These are phyloP conservation scores for Microbotryum violaceum DNA, from an alignment of 1,284 basidiomycete genomes.

Conservation along the genomic window DNA sequence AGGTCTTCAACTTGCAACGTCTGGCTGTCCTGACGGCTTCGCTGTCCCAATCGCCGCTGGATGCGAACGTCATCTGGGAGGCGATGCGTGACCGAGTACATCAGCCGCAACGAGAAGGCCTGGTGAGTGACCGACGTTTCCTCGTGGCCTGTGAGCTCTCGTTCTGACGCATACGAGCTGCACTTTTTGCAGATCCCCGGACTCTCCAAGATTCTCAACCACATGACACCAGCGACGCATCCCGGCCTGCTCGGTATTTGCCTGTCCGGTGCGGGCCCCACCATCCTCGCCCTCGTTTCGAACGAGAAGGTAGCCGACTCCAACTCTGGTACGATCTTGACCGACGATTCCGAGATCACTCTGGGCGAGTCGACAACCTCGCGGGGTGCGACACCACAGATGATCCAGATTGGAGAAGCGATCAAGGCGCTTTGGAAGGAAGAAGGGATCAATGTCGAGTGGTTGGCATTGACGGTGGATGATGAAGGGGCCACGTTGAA, in stretches of 20 bases:
- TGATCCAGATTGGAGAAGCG: conserved; percentile 59
- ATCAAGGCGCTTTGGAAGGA: conserved; percentile 65
- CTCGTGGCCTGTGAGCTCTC: conserved; percentile 5
- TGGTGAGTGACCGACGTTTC: conserved; percentile 50
- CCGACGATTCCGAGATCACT: conserved; percentile 19
- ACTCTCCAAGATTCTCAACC: conserved; percentile 77
- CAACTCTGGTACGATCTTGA: conserved; percentile 5
- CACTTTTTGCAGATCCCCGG: conserved; percentile 70
- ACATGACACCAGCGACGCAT: conserved; percentile 78
- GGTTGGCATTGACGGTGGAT: conserved; percentile 44
- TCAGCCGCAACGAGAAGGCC: conserved; percentile 84
- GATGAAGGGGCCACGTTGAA: conserved; percentile 37
- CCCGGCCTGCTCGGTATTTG: conserved; percentile 94
- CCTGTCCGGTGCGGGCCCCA: conserved; percentile 94
- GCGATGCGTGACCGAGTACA: conserved; percentile 99
- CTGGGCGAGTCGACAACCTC: conserved; percentile 1
- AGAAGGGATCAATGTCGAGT: conserved; percentile 62
- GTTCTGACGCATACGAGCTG: background rate
- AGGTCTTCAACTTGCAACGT: conserved; percentile 98
- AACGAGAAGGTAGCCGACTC: conserved; percentile 11
- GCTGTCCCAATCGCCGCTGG: conserved; percentile 79
- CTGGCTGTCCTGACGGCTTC: conserved; percentile 97
- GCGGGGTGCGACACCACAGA: conserved; percentile 14
- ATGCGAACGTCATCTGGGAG: conserved; percentile 91
- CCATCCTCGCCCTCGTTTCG: conserved; percentile 80